Percentiles rank a stretch among this genome's conserved stretches.
phyloP scores from a whole-genome alignment of 1,284 basidiomycete genomes.

The Phellinidium pouzarii region DNA sequence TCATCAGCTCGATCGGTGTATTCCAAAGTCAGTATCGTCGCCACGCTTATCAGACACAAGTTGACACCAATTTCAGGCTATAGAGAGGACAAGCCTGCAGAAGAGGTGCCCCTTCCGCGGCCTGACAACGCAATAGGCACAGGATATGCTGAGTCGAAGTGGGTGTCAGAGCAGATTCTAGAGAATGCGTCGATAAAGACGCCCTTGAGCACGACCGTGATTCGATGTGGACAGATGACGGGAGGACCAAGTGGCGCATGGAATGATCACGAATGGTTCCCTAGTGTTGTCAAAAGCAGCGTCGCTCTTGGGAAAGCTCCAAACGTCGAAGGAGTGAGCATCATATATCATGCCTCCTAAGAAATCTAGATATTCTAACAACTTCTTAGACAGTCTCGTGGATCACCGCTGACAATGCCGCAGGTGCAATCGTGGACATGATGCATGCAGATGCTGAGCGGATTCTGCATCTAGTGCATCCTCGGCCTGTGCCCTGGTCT shows the following conservation, averaged over 20 bases:
- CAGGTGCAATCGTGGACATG: constrained; percentile 24
- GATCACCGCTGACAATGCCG: constrained; percentile 24
- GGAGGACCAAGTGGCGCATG: too few species aligned
- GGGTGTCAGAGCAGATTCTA: constrained; percentile 35
- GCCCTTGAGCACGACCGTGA: constrained; percentile 17
- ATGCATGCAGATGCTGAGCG: constrained; percentile 19
- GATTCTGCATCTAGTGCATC: constrained; percentile 28
- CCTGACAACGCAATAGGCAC: constrained; percentile 7
- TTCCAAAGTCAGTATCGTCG: neutral
- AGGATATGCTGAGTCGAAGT: constrained; percentile 60
- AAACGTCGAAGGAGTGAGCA: constrained; percentile 9
- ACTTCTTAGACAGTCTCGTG: constrained; percentile 20
- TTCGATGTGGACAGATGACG: constrained; percentile 18
- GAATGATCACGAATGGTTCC: constrained; percentile 17
- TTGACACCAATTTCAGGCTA: constrained; percentile 3
- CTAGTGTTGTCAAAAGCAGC: constrained; percentile 15
- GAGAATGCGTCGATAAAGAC: constrained; percentile 22
- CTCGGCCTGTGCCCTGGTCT: constrained; percentile 15
- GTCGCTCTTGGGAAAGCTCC: constrained; percentile 10
- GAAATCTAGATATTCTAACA: too few species aligned
- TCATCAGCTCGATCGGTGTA: constrained; percentile 26
- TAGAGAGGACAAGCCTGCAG: constrained; percentile 1
- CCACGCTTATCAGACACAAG: neutral
- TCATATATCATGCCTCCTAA: neutral
- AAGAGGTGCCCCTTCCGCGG: constrained; percentile 17